phyloP scores from a whole-genome alignment of 176 grass and related monocot genomes.

The Bolboschoenus planiculmis region DNA sequence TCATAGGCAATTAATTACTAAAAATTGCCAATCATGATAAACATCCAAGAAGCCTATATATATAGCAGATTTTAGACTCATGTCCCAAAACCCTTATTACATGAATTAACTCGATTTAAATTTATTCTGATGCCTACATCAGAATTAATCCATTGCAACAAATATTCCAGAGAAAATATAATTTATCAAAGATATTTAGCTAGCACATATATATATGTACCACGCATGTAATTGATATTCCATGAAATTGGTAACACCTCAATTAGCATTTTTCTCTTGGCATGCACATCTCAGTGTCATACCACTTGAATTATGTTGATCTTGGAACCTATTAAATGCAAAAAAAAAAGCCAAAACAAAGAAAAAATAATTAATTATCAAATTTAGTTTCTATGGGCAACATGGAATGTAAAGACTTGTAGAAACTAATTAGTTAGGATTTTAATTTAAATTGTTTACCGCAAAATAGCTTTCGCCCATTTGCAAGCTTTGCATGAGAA shows the following conservation, averaged over 20 bases:
- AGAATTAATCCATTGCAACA: neutral
- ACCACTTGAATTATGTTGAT: slow-evolving; percentile 16
- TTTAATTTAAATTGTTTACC: slow-evolving; percentile 43
- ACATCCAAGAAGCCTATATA: neutral
- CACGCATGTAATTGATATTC: neutral
- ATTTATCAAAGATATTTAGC: neutral
- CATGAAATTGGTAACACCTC: slow-evolving; percentile 33
- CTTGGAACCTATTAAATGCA: slow-evolving; percentile 26
- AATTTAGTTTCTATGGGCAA: neutral
- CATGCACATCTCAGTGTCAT: neutral
- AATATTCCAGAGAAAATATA: neutral
- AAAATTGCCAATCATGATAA: neutral
- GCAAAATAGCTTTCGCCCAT: slow-evolving; percentile 94
- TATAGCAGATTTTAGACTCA: neutral
- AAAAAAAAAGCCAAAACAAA: neutral
- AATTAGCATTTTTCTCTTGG: slow-evolving; percentile 3
- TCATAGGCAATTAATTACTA: neutral
- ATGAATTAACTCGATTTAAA: neutral
- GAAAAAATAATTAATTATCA: neutral
- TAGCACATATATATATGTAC: neutral
- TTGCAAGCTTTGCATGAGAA: slow-evolving; percentile 77
- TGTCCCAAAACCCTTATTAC: neutral
- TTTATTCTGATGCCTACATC: neutral
- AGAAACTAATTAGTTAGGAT: neutral
- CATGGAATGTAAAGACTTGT: neutral